phyloP scores from a whole-genome alignment of 495 filamentous ascomycete genomes.

The Sordaria brevicollis region DNA sequence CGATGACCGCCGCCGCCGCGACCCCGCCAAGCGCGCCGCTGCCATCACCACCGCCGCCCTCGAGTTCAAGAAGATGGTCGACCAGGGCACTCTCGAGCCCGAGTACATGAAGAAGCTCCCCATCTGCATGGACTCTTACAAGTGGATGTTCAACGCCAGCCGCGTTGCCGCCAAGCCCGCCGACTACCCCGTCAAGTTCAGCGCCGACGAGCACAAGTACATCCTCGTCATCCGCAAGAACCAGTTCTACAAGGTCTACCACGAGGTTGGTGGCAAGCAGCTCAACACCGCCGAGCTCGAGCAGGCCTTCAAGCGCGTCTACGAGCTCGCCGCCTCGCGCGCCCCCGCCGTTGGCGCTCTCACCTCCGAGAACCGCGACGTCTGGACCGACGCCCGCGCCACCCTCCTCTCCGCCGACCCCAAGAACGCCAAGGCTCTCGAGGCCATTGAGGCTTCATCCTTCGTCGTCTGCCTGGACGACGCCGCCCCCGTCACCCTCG shows the following conservation, averaged over 20 bases:
- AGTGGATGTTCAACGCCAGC: slow-evolving; percentile 98
- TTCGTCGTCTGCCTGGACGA: slow-evolving; percentile 95
- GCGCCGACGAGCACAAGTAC: slow-evolving; percentile 64
- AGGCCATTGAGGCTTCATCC: slow-evolving; percentile 79
- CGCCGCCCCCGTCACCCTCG: slow-evolving; percentile 81
- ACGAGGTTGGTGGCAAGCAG: slow-evolving; percentile 67
- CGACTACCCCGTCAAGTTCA: slow-evolving; percentile 78
- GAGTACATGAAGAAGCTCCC: slow-evolving; percentile 96
- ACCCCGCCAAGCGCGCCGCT: slow-evolving; percentile 88
- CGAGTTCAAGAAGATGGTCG: slow-evolving; percentile 91
- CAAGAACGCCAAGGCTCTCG: slow-evolving; percentile 62
- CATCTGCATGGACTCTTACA: slow-evolving; percentile 92
- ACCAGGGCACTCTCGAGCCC: slow-evolving; percentile 73
- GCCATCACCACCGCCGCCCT: slow-evolving; percentile 76
- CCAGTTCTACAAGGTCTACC: slow-evolving; percentile 81
- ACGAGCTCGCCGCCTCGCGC: slow-evolving; percentile 58
- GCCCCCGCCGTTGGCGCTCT: slow-evolving; percentile 70
- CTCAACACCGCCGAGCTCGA: slow-evolving; percentile 84
- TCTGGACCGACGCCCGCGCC: slow-evolving; percentile 80
- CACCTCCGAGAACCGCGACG: slow-evolving; percentile 84
- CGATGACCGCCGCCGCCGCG: slow-evolving; percentile 78
- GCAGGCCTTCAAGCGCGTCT: slow-evolving; percentile 75
- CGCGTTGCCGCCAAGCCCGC: slow-evolving; percentile 73
- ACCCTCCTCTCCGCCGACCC: slow-evolving; percentile 63
- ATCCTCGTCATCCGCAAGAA: slow-evolving; percentile 88